Evolutionary conservation across 192 early-diverging fungal species (phyloP).

Genomic region (Linnemannia hyalina): DNA sequence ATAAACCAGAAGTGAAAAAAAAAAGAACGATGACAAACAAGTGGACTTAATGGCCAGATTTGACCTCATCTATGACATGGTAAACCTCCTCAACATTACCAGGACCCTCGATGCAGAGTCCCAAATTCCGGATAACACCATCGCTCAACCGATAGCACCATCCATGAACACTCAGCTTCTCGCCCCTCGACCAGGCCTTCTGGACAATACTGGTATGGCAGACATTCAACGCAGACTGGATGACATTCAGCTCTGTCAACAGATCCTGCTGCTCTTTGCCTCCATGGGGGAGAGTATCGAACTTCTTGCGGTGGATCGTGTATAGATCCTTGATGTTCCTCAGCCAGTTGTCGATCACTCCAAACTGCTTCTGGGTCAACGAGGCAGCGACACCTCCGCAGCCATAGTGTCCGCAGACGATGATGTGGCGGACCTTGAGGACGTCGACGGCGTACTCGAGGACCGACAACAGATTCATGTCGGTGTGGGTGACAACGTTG

Average conservation of each 20-base stretch:
- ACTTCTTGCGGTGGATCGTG: slow-evolving; percentile 61
- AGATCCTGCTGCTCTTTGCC: slow-evolving; percentile 62
- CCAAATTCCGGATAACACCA: slow-evolving; percentile 48
- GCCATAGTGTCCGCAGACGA: slow-evolving; percentile 90
- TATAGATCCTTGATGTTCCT: slow-evolving; percentile 89
- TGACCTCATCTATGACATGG: slow-evolving; percentile 24
- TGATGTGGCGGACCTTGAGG: slow-evolving; percentile 92
- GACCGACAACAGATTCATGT: slow-evolving; percentile 86
- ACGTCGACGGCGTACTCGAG: slow-evolving; percentile 95
- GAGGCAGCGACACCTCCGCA: slow-evolving; percentile 82
- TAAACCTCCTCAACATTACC: slow-evolving; percentile 57
- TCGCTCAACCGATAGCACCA: slow-evolving; percentile 71
- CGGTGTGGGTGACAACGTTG: slow-evolving; percentile 87
- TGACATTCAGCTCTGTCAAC: slow-evolving; percentile 85
- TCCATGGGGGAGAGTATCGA: slow-evolving; percentile 56
- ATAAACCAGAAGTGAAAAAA: background rate
- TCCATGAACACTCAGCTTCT: slow-evolving; percentile 78
- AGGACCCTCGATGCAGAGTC: slow-evolving; percentile 63
- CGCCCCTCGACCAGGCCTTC: slow-evolving; percentile 84
- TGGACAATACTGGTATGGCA: slow-evolving; percentile 82
- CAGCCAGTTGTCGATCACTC: slow-evolving; percentile 94
- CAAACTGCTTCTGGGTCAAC: slow-evolving; percentile 70
- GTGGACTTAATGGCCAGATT: background rate
- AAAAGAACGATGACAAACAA: background rate
- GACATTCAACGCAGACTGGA: slow-evolving; percentile 78